Percentiles rank a stretch among this genome's conserved stretches.
Conservation (phyloP, 2,329 filamentous ascomycete species). For the Pseudocercospora musae region DNA sequence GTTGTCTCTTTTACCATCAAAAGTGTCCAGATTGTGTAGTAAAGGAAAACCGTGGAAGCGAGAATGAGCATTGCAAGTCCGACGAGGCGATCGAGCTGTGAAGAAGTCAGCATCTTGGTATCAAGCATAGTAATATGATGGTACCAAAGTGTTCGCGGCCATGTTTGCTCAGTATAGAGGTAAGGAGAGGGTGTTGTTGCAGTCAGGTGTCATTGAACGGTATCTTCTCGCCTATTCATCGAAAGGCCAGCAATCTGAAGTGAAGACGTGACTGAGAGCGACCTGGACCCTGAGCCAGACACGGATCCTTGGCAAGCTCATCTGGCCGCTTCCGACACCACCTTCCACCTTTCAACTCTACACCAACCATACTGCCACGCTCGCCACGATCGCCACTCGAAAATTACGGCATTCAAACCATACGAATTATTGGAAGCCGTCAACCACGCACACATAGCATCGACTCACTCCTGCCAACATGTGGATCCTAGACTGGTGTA, state of each 20-base stretch:
- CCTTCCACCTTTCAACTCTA: neutral
- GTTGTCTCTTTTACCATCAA: conserved; percentile 69
- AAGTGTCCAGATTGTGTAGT: conserved; percentile 97
- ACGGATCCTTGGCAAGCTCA: neutral
- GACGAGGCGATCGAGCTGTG: conserved; percentile 83
- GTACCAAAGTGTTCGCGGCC: neutral
- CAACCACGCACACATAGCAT: neutral
- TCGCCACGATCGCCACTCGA: neutral
- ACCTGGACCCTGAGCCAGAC: neutral
- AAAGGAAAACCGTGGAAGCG: conserved; percentile 72
- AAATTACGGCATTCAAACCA: neutral
- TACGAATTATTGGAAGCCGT: neutral
- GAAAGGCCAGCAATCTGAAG: neutral
- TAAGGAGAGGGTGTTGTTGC: neutral
- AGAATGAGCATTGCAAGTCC: conserved; percentile 73
- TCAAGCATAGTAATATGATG: neutral
- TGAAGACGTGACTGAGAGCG: neutral
- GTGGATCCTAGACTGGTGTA: conserved; percentile 98
- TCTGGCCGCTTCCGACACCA: neutral
- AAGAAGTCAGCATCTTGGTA: neutral
- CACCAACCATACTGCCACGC: neutral
- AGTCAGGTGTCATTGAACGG: neutral
- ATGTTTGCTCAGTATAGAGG: neutral
- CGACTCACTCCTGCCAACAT: conserved; percentile 47
- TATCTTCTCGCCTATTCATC: neutral